Base-by-base conservation (phyloP, 1,139 yeast genomes). In the Kazachstania sp. region DNA sequence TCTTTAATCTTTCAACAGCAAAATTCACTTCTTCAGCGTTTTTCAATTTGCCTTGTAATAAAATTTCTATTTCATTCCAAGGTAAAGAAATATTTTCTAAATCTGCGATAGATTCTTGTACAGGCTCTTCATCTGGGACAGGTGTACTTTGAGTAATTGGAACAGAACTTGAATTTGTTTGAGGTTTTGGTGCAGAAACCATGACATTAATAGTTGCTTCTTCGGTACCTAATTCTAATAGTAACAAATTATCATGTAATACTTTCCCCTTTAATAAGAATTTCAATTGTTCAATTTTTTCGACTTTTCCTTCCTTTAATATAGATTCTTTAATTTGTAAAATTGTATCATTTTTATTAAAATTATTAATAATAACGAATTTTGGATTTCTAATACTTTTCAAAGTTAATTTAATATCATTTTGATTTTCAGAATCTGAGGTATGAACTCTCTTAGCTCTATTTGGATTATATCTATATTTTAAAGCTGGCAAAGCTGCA, bases 381-480 rank as follows among this genome's bases (percentile, higher is more conserved):
- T 71, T 73, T 15, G 79, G 79, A 18, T 73, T 65, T 52, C 72
- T 71, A 23, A 75, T 63, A 31, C 76, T 72, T 55, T 73, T 74
- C 54, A 74, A 63, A 4, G 64, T 59, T 32, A 71, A 41, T 29
- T 51, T 51, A 13, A 63, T 45, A 5, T 42, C 9, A 2, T 39
- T 31, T 4, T 43, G 38, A 11, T 29, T 11, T 11, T 30, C 29
- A n/a, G 11, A n/a, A 4, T 23, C 37, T 4, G 29, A 32, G 2
- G 41, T 18, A 26, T 23, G n/a, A 26, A 41, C 31, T 13, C 45
- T 43, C 28, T 53, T 48, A 16, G 45, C 41, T 34, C 54, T 48
- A 7, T 49, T 52, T 26, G 53, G 57, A 29, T 58, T 52, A 48
- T 63, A 63, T 49, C 58, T 53, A 45, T 64, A 60, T 41, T 65